phyloP scores from a whole-genome alignment of 108 stramenopile genomes.

The Heterococcus sp. region DNA sequence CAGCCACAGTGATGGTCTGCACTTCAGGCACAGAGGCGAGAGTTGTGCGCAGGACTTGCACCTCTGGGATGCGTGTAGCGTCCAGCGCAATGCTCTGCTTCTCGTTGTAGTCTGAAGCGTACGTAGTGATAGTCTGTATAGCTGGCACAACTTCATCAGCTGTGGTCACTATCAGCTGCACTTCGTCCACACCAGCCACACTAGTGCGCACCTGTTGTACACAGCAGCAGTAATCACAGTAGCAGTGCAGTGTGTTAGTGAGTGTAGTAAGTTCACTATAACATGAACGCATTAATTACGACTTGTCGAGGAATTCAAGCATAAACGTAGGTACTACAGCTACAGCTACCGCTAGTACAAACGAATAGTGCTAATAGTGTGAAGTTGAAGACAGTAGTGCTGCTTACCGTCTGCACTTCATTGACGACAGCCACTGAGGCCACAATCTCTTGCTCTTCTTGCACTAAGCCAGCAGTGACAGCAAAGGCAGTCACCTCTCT shows the following conservation, averaged over 20 bases:
- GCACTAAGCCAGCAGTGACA: slow-evolving; percentile 23
- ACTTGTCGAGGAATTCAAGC: no score
- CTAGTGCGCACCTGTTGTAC: background rate
- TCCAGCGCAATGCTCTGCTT: slow-evolving; percentile 64
- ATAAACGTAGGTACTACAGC: no score
- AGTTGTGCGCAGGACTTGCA: slow-evolving; percentile 63
- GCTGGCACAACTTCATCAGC: slow-evolving; percentile 52
- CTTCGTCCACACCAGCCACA: slow-evolving; percentile 73
- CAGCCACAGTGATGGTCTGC: slow-evolving; percentile 56
- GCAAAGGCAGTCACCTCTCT: slow-evolving; percentile 66
- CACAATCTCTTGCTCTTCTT: slow-evolving; percentile 51
- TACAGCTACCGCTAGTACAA: no score
- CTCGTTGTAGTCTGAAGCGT: slow-evolving; percentile 64
- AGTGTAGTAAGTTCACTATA: no score
- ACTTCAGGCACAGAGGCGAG: slow-evolving; percentile 1
- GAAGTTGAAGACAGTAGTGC: no score
- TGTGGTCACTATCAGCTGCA: slow-evolving; percentile 73
- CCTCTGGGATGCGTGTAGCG: slow-evolving; percentile 69
- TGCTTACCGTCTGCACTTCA: slow-evolving; percentile 70
- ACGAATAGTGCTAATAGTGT: no score
- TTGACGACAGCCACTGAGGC: slow-evolving; percentile 71
- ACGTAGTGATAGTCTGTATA: slow-evolving; percentile 66
- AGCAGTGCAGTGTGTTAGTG: no score
- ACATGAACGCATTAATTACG: no score
- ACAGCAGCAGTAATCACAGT: no score